These are phyloP conservation scores for Pestalotiopsis sp. DNA, from an alignment of 2,329 filamentous ascomycete species.

Conservation along the genomic window DNA sequence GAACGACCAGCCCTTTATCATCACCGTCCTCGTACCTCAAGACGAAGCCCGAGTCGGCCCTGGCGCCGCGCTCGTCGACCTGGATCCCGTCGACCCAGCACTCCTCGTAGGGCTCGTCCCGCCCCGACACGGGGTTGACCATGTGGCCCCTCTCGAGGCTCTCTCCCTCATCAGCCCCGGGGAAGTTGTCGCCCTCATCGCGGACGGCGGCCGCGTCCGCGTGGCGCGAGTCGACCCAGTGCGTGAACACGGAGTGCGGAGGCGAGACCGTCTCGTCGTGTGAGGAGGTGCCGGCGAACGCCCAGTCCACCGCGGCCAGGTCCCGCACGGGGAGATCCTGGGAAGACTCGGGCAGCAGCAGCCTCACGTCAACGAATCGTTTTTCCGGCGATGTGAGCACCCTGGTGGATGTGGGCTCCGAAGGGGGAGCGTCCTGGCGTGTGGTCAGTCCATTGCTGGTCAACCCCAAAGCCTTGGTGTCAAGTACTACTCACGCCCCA, in stretches of 20 bases:
- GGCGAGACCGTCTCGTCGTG: conserved; percentile 23
- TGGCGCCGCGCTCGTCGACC: not conserved
- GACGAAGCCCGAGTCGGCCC: conserved; percentile 5
- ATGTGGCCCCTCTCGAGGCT: conserved; percentile 60
- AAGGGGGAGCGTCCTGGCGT: conserved; percentile 39
- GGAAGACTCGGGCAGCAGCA: conserved; percentile 23
- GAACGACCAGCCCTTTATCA: conserved; percentile 5
- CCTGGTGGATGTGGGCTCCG: conserved; percentile 64
- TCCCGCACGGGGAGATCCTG: conserved; percentile 29
- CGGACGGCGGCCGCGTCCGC: conserved; percentile 33
- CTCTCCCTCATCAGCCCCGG: conserved; percentile 28
- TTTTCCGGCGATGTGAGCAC: conserved; percentile 67
- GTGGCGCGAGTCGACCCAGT: conserved; percentile 61
- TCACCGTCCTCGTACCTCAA: conserved; percentile 5
- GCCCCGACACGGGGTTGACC: conserved; percentile 57
- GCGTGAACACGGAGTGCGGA: conserved; percentile 50
- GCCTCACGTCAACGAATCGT: conserved; percentile 61
- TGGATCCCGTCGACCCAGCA: conserved; percentile 12
- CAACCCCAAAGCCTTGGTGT: not conserved
- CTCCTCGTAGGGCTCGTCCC: conserved; percentile 13
- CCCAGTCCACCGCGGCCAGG: conserved; percentile 54
- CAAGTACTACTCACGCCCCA: conserved; percentile 36
- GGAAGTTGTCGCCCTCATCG: conserved; percentile 61
- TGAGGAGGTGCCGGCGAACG: conserved; percentile 56
- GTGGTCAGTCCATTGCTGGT: not conserved